phyloP scores from a whole-genome alignment of 768 basidiomycete species.

The Hygrophorus pudorinus region DNA sequence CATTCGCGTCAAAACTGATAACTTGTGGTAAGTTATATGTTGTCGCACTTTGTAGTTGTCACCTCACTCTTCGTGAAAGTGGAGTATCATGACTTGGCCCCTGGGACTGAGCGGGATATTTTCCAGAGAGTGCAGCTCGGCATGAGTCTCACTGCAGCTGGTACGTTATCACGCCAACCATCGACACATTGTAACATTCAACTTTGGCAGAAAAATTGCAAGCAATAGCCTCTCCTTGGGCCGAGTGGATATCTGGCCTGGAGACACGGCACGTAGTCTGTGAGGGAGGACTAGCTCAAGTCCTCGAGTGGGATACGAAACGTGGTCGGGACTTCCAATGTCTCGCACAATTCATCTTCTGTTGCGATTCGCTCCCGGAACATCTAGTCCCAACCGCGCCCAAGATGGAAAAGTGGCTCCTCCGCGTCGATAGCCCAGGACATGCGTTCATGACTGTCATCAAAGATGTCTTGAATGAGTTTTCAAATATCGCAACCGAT shows the following conservation, averaged over 20 bases:
- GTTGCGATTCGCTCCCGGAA: constrained; percentile 45
- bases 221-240: constrained; percentile 64
- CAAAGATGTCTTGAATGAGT: constrained; percentile 39
- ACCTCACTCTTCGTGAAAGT: constrained; percentile 28
- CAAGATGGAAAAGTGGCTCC: constrained; percentile 48
- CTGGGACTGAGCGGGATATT: constrained; percentile 61
- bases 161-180: constrained; percentile 22
- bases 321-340: constrained; percentile 74
- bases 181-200: not conserved
- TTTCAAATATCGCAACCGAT: constrained; percentile 43
- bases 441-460: constrained; percentile 44
- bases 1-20: constrained; percentile 47
- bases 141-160: constrained; percentile 63
- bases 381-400: constrained; percentile 38
- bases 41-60: not conserved
- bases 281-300: constrained; percentile 46
- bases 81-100: constrained; percentile 50
- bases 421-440: constrained; percentile 30
- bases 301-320: constrained; percentile 53
- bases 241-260: constrained; percentile 54
- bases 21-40: constrained; percentile 47
- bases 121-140: constrained; percentile 80
- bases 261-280: constrained; percentile 46
- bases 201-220: constrained; percentile 58
- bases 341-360: constrained; percentile 59